Base-by-base conservation (phyloP, 2,329 filamentous ascomycete species). In the Colletotrichum sidae region DNA sequence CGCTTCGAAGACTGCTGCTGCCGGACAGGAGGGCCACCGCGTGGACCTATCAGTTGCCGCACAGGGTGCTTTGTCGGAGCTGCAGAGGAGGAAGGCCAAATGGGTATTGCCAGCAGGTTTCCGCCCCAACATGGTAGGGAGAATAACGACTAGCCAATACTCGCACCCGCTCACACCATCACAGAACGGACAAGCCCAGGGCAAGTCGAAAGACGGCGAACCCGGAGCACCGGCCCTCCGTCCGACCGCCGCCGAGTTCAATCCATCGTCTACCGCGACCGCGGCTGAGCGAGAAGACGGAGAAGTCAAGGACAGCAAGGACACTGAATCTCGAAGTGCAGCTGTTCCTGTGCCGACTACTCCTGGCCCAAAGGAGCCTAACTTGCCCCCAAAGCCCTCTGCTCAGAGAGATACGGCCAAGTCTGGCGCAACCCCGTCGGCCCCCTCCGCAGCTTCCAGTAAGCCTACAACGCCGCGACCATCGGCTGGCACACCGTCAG, bases 81-180 rank as follows among this genome's bases (percentile, higher is more conserved):
- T 95, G 57, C 89, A 89, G 74, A 89, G 86, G 70, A 82, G 86
- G 67, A 87, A 91, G 69, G 81, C 85, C 47, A 85, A 86, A 74
- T 94, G 91, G 90, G 85, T 93, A 38, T 85, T 92, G 76, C 89
- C 92, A 42, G 90, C 92, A 72, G 89, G 88, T 46, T 95, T 94
- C 79, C 82, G 88, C 44, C 83, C 86, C 65, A 90, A 88, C 69
- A 82, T 85, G 67, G 90, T 92, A 70, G 76, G 79, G 77, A 67
- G 68, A 47, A 4, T 38, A 37, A 39, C 6, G 4, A 17, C 41
- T 9, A 33, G 2, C 17, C 41, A 69, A 72, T 39, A 73, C 74
- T 45, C 72, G 71, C 17, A 67, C 70, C 49, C 41, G 55, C 77
- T 82, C 65, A 81, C 74, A 38, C 9, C 10, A 77, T 73, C 6